Evolutionary conservation across 306 rosid species (phyloP).

Genomic region (Vigna trinervia): DNA sequence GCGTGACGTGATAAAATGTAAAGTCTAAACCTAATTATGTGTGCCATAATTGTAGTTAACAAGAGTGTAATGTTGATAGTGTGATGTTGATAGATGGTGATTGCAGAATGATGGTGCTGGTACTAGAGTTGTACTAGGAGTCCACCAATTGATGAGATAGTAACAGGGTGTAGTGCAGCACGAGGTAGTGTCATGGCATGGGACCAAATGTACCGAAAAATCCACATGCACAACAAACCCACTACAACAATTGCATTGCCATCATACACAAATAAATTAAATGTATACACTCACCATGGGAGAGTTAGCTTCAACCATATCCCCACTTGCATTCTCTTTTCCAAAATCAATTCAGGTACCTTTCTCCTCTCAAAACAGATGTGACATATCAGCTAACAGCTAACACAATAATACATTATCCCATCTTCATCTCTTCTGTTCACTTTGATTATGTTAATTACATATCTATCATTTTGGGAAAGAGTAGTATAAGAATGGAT

Average conservation of each 20-base stretch:
- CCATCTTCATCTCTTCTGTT: constrained; percentile 5
- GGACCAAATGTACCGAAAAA: constrained; percentile 41
- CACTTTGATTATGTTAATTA: not conserved
- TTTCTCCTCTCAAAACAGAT: constrained; percentile 44
- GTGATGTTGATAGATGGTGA: not conserved
- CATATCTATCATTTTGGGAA: not conserved
- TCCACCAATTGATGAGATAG: constrained; percentile 46
- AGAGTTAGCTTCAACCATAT: constrained; percentile 17
- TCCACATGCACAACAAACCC: constrained; percentile 36
- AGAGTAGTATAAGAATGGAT: too few species aligned
- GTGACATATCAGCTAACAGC: constrained; percentile 45
- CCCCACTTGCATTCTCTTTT: constrained; percentile 46
- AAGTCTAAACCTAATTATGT: not conserved
- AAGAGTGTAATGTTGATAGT: not conserved
- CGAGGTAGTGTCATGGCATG: constrained; percentile 36
- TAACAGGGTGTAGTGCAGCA: constrained; percentile 35
- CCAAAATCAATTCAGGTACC: constrained; percentile 11
- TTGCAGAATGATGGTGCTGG: constrained; percentile 1
- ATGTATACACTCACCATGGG: constrained; percentile 33
- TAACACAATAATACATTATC: constrained; percentile 22
- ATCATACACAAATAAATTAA: constrained; percentile 34
- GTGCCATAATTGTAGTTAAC: not conserved
- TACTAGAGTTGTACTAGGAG: constrained; percentile 42
- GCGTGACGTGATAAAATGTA: not conserved
- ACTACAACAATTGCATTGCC: constrained; percentile 42